Base-by-base conservation (phyloP, 2,329 filamentous ascomycete genomes). In the Dactylellina haptotyla region DNA sequence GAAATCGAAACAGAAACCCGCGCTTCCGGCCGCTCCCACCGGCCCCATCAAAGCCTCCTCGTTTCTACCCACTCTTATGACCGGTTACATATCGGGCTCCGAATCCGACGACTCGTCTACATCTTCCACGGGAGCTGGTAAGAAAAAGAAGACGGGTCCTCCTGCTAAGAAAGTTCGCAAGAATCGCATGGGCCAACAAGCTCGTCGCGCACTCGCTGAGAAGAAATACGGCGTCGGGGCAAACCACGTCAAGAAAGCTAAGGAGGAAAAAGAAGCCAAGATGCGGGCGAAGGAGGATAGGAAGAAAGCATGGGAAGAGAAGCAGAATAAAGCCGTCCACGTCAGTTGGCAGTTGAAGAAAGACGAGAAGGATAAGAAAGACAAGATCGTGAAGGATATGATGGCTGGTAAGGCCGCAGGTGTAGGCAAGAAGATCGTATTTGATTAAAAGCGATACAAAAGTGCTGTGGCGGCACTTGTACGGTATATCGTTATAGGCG, bases 161-260 rank as follows among this genome's bases (percentile, higher is more conserved):
- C 59, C 76, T 2, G 75, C 77, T 53, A 76, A 78, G 54, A 76
- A 75, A 23, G 51, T 69, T 0, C 87, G 87, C 77, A 93, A 93
- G 81, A 93, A 94, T 78, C 85, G 90, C 20, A 85, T 87, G 50
- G 91, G 91, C 2, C 91, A 96, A 81, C 86, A 88, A 45, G 90
- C 89, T n/a, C 87, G 91, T 6, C 90, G 91, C 79, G 87, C 88
- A 23, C 90, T 95, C 69, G 90, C 88, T 83, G 91, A 94, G 82
- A 89, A 91, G 82, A 94, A 93, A 79, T 94, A 85, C 79, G 90
- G 90, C 54, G 83, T 85, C 12, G 84, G 86, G 75, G 92, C 91
- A 0, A 90, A 88, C 76, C 90, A 93, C 78, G 32, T 85, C 9
- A 80, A 88, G 45, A 83, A 82, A 9, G 73, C 77, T 18, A 57